Percentiles rank a stretch among this genome's conserved stretches.
These are phyloP conservation scores for Polyrhizophydium stewartii DNA, from an alignment of 371 early-diverging fungal genomes.

Conservation along the genomic window DNA sequence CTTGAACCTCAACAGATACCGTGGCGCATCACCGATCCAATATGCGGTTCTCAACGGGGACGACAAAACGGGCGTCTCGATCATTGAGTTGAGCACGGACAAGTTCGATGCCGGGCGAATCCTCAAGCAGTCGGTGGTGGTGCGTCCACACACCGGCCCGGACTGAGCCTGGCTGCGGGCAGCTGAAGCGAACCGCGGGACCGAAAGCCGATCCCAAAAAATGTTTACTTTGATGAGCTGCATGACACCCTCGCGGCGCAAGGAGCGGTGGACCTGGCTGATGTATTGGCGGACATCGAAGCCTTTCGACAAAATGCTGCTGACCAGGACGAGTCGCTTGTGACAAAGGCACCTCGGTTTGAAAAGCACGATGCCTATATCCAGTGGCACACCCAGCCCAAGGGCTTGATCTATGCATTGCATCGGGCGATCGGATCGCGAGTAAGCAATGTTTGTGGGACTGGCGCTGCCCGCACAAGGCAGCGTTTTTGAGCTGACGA, in stretches of 20 bases:
- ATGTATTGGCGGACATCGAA: slow-evolving; percentile 59
- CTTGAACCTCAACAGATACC: slow-evolving; percentile 52
- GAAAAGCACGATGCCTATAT: slow-evolving; percentile 54
- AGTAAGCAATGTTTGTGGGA: slow-evolving; percentile 37
- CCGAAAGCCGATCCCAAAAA: slow-evolving; percentile 32
- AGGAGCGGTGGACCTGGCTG: slow-evolving; percentile 63
- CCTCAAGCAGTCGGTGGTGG: slow-evolving; percentile 55
- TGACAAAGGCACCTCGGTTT: slow-evolving; percentile 74
- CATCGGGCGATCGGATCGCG: slow-evolving; percentile 74
- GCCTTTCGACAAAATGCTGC: slow-evolving; percentile 42
- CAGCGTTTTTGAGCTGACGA: slow-evolving; percentile 12
- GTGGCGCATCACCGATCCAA: slow-evolving; percentile 92
- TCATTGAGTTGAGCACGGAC: slow-evolving; percentile 74
- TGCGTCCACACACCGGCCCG: slow-evolving; percentile 6
- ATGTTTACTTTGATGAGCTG: slow-evolving; percentile 38
- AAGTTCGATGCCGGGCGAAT: slow-evolving; percentile 86
- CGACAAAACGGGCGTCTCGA: slow-evolving; percentile 73
- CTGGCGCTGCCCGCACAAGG: not conserved
- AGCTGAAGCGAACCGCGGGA: not conserved
- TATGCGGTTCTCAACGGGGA: slow-evolving; percentile 79
- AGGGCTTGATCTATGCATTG: slow-evolving; percentile 57
- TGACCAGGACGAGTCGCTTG: slow-evolving; percentile 59
- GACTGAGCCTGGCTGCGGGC: not conserved
- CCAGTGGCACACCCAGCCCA: slow-evolving; percentile 58
- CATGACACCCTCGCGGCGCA: slow-evolving; percentile 52